These are phyloP conservation scores for Pyrenophora tritici-repentis DNA, from an alignment of 2,329 filamentous ascomycete genomes.

Conservation along the genomic window DNA sequence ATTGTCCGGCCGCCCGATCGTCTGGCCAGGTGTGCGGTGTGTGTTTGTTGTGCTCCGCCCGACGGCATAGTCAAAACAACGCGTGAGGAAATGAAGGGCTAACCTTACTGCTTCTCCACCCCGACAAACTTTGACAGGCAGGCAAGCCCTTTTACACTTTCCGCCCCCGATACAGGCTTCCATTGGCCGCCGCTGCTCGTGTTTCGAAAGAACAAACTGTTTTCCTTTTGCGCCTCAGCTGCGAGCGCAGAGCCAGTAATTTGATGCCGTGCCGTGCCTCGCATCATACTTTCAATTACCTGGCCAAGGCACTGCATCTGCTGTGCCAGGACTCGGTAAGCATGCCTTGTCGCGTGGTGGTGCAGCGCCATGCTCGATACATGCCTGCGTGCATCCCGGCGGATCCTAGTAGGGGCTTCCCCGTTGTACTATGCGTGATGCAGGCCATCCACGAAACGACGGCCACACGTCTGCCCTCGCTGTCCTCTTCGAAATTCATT, in stretches of 20 bases:
- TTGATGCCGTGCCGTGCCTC: conserved; percentile 1
- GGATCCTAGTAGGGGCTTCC: conserved; percentile 29
- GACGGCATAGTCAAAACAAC: conserved; percentile 41
- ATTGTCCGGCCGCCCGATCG: neutral
- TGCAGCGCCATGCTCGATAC: conserved; percentile 34
- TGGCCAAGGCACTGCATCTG: conserved; percentile 29
- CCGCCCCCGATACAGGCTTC: conserved; percentile 18
- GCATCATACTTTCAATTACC: conserved; percentile 17
- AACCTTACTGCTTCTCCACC: conserved; percentile 29
- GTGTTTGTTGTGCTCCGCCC: conserved; percentile 34
- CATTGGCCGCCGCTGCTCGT: conserved; percentile 24
- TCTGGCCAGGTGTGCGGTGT: neutral
- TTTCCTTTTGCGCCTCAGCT: conserved; percentile 23
- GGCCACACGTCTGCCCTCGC: conserved; percentile 35
- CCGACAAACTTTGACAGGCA: conserved; percentile 36
- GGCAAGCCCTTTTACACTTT: conserved; percentile 33
- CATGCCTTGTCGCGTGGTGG: conserved; percentile 28
- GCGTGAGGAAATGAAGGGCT: conserved; percentile 45
- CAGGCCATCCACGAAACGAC: conserved; percentile 42
- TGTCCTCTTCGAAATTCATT: conserved; percentile 40
- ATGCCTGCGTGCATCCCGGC: conserved; percentile 40
- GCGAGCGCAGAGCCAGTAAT: conserved; percentile 16
- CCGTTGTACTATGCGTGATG: conserved; percentile 40
- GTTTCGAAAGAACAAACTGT: conserved; percentile 15
- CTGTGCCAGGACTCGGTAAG: conserved; percentile 29